Percentiles rank a stretch among this genome's conserved stretches.
phyloP scores from a whole-genome alignment of 2,329 filamentous ascomycete species.

The Botryotinia globosa region DNA sequence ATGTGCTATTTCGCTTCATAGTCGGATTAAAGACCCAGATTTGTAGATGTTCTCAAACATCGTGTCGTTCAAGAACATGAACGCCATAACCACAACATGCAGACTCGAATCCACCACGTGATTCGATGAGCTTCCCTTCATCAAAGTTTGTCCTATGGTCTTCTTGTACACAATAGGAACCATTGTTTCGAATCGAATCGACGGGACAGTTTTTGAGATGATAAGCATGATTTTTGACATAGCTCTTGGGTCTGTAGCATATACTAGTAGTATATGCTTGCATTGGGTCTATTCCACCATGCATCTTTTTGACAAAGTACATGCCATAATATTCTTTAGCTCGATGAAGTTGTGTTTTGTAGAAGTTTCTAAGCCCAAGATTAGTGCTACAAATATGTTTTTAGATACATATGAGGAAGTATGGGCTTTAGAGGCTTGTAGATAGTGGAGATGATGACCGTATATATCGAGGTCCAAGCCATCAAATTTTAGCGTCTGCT shows the following conservation, averaged over 20 bases:
- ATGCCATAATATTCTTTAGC: neutral
- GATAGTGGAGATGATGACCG: neutral
- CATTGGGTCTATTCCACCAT: neutral
- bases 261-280: neutral
- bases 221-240: neutral
- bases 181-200: neutral
- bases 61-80: neutral
- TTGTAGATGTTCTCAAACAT: no score
- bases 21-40: neutral
- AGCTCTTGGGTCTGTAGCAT: neutral
- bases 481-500: neutral
- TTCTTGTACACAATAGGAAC: neutral
- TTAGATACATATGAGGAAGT: neutral
- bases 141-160: neutral
- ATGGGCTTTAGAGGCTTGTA: neutral
- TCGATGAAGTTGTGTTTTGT: neutral
- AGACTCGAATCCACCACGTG: neutral
- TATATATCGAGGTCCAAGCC: neutral
- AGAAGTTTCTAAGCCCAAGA: neutral
- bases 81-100: neutral
- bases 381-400: neutral
- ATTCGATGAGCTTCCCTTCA: neutral
- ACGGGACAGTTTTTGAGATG: neutral
- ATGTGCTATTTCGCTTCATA: fast-evolving
- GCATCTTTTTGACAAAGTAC: neutral